phyloP scores from a whole-genome alignment of 2,329 filamentous ascomycete species.

The Fusarium sp. region DNA sequence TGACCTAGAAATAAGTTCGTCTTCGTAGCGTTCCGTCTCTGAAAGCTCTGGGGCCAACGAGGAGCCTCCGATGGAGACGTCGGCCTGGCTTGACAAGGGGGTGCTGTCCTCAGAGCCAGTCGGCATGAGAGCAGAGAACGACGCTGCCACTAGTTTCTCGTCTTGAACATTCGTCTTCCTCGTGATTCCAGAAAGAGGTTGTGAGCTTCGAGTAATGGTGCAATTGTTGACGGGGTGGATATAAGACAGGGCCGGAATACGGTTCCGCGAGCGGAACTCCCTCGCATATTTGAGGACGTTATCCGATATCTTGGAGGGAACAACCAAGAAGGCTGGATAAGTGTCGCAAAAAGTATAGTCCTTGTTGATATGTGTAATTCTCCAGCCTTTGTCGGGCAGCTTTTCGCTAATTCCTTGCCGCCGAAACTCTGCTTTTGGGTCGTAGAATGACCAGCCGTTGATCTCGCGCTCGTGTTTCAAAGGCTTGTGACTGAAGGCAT shows the following conservation, averaged over 20 bases:
- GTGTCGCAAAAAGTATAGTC: constrained; percentile 95
- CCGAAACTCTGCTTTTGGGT: constrained; percentile 87
- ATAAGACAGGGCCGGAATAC: constrained; percentile 92
- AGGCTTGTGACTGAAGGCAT: constrained; percentile 90
- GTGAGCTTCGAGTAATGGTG: constrained; percentile 94
- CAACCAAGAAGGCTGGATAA: constrained; percentile 87
- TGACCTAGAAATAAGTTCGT: constrained; percentile 71
- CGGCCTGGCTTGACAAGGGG: constrained; percentile 64
- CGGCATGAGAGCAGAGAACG: constrained; percentile 73
- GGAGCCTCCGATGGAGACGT: constrained; percentile 57
- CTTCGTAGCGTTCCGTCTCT: constrained; percentile 77
- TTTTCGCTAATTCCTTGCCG: constrained; percentile 91
- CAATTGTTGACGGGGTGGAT: constrained; percentile 98
- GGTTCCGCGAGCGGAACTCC: constrained; percentile 87
- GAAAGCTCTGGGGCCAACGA: constrained; percentile 66
- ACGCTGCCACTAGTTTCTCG: constrained; percentile 92
- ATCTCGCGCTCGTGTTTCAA: constrained; percentile 80
- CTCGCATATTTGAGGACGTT: constrained; percentile 95
- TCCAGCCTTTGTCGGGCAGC: constrained; percentile 85
- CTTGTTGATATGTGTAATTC: constrained; percentile 89
- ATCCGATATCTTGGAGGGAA: constrained; percentile 94
- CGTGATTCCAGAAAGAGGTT: constrained; percentile 89
- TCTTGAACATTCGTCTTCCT: constrained; percentile 95
- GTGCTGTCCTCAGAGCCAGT: constrained; percentile 54
- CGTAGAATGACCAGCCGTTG: constrained; percentile 88